These are phyloP conservation scores for Dryas alaskensis DNA, from an alignment of 306 rosid species.

Conservation along the genomic window DNA sequence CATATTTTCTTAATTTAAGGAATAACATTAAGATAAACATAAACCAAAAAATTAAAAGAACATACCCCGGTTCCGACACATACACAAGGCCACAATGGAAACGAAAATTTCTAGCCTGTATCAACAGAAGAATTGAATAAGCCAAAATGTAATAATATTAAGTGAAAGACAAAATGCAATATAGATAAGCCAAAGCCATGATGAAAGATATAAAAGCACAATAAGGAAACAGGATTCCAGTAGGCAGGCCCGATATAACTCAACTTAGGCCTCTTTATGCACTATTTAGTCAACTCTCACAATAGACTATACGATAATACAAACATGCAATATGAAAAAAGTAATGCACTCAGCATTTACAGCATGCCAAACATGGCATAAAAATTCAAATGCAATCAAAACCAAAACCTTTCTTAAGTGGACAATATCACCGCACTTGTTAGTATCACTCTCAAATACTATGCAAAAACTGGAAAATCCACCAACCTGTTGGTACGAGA, in stretches of 20 bases:
- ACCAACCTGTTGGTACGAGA: conserved; percentile 97
- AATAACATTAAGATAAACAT: background rate
- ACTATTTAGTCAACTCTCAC: background rate
- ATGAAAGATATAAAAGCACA: conserved; percentile 3
- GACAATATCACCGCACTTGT: background rate
- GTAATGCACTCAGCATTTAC: background rate
- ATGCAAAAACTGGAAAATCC: conserved; percentile 10
- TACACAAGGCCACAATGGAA: conserved; percentile 93
- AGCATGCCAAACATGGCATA: background rate
- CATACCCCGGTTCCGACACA: conserved; percentile 96
- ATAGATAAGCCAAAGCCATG: background rate
- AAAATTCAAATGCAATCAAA: conserved; percentile 3
- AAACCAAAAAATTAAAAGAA: conserved; percentile 12
- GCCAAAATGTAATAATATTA: background rate
- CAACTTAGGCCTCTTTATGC: background rate
- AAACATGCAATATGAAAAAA: conserved; percentile 2
- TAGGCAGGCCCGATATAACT: background rate
- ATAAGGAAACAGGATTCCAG: background rate
- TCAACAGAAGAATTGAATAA: background rate
- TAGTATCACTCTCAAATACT: background rate
- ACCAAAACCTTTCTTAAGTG: background rate
- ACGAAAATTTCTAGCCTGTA: conserved; percentile 94
- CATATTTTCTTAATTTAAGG: background rate
- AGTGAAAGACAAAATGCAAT: background rate
- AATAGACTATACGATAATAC: background rate